phyloP scores from a whole-genome alignment of 2,329 filamentous ascomycete species.

The Macrophomina tecta region DNA sequence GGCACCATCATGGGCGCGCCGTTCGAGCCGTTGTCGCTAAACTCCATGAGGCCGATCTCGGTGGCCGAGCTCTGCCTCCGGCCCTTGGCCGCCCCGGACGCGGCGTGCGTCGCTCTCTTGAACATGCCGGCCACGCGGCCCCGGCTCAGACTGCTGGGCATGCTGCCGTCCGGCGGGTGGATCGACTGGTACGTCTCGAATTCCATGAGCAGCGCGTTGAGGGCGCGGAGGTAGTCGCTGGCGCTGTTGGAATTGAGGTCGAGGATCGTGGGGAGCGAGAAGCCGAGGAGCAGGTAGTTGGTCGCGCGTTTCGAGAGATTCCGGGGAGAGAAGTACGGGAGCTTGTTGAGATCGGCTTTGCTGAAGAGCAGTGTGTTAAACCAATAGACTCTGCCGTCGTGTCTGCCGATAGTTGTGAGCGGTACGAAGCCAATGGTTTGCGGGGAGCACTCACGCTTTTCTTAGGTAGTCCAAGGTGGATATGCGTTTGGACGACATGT shows the following conservation, averaged over 20 bases:
- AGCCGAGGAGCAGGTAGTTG: slow-evolving; percentile 89
- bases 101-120: slow-evolving; percentile 51
- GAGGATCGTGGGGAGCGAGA: slow-evolving; percentile 87
- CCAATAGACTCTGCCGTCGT: slow-evolving; percentile 95
- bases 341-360: slow-evolving; percentile 75
- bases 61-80: slow-evolving; percentile 65
- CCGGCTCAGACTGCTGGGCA: slow-evolving; percentile 72
- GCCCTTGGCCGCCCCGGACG: slow-evolving; percentile 41
- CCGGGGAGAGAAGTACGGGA: slow-evolving; percentile 84
- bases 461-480: slow-evolving; percentile 91
- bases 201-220: slow-evolving; percentile 85
- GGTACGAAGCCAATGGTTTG: slow-evolving; percentile 2
- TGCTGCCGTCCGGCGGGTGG: slow-evolving; percentile 76
- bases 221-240: slow-evolving; percentile 82
- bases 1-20: background rate
- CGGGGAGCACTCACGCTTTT: slow-evolving; percentile 73
- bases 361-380: slow-evolving; percentile 97
- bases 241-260: slow-evolving; percentile 83
- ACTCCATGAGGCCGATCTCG: slow-evolving; percentile 58
- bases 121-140: slow-evolving; percentile 70
- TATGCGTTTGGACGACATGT: slow-evolving; percentile 89
- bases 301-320: slow-evolving; percentile 89
- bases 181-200: slow-evolving; percentile 93
- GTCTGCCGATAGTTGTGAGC: slow-evolving; percentile 58
- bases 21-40: slow-evolving; percentile 3